phyloP scores from a whole-genome alignment of 768 basidiomycete genomes.

The Leccinum subgranulosum region DNA sequence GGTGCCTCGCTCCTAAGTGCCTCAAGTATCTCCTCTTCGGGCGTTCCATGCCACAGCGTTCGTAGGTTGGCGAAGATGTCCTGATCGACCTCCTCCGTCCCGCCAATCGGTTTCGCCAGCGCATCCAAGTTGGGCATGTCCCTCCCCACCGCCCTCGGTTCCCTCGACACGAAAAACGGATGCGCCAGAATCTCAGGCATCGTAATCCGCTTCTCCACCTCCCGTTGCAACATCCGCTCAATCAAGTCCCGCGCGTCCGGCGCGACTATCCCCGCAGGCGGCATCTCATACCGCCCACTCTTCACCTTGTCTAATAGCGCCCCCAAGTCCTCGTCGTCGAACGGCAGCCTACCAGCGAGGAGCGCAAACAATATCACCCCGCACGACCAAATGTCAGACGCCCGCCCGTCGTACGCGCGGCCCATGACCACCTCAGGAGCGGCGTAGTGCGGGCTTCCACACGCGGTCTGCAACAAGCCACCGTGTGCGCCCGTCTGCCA shows the following conservation, averaged over 20 bases:
- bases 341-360: conserved; percentile 85
- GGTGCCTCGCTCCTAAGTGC: conserved; percentile 63
- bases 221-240: conserved; percentile 72
- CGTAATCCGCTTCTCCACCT: conserved; percentile 73
- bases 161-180: conserved; percentile 67
- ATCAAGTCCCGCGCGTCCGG: conserved; percentile 74
- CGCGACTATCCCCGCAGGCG: conserved; percentile 53
- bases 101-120: conserved; percentile 67
- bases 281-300: conserved; percentile 70
- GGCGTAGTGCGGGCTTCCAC: conserved; percentile 94
- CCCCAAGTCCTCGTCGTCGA: conserved; percentile 84
- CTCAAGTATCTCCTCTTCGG: conserved; percentile 69
- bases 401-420: conserved; percentile 76
- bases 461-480: conserved; percentile 72
- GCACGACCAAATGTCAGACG: conserved; percentile 97
- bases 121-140: conserved; percentile 59
- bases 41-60: conserved; percentile 85
- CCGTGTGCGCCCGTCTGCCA: conserved; percentile 27
- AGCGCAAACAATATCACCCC: conserved; percentile 91
- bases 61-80: conserved; percentile 89
- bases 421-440: conserved; percentile 90
- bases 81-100: conserved; percentile 67
- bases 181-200: conserved; percentile 78
- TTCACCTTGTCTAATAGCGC: conserved; percentile 81
- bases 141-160: conserved; percentile 41